Percentiles rank a stretch among this genome's conserved stretches.
These are phyloP conservation scores for Solanum sitiens DNA, from an alignment of 257 asterid species.

Conservation along the genomic window DNA sequence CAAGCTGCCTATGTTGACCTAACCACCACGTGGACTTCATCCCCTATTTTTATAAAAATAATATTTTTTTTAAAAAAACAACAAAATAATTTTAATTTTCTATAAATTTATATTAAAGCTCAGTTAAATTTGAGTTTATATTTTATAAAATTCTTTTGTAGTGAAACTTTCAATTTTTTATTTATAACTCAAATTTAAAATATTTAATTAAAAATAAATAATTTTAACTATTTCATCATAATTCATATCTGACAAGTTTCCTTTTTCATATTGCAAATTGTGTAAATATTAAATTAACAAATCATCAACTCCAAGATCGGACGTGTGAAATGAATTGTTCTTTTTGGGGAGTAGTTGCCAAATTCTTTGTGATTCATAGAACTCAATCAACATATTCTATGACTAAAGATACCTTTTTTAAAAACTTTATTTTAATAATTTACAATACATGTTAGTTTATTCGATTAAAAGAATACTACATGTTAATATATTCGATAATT, in stretches of 20 bases:
- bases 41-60: neutral
- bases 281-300: too few species aligned
- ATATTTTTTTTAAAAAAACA: fast-evolving
- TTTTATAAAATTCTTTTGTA: neutral
- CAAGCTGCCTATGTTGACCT: slow-evolving; percentile 31
- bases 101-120: neutral
- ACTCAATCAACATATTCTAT: neutral
- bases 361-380: neutral
- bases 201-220: too few species aligned
- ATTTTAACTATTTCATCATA: too few species aligned
- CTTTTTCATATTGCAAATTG: neutral
- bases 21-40: neutral
- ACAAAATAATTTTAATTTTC: neutral
- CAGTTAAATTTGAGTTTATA: fast-evolving
- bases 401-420: neutral
- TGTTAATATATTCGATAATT: neutral
- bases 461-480: neutral
- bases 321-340: neutral
- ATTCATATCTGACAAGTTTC: too few species aligned
- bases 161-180: too few species aligned
- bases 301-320: neutral
- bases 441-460: neutral
- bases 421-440: neutral
- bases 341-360: neutral
- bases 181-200: too few species aligned